phyloP scores from a whole-genome alignment of 2,329 filamentous ascomycete species.

The Nigrograna mackinnonii region DNA sequence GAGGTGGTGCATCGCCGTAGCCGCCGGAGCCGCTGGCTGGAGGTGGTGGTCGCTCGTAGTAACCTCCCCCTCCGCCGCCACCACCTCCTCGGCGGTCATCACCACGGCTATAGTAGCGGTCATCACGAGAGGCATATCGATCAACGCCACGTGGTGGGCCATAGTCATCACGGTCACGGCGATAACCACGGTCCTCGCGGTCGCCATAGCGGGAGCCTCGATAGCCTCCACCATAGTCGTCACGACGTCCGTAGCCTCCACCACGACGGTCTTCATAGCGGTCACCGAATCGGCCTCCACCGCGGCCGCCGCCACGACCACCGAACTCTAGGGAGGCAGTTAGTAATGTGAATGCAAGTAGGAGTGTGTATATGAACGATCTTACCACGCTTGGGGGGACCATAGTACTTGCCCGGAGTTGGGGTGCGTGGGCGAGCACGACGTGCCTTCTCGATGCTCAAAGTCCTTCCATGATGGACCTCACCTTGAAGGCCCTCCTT shows the following conservation, averaged over 20 bases:
- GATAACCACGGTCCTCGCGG: conserved; percentile 51
- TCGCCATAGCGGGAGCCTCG: conserved; percentile 42
- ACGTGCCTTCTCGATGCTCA: conserved; percentile 98
- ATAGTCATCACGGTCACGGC: conserved; percentile 38
- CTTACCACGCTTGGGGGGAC: conserved; percentile 95
- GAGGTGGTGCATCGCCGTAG: conserved; percentile 40
- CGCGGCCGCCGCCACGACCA: conserved; percentile 52
- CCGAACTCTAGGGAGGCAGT: conserved; percentile 44
- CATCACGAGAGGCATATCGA: conserved; percentile 44
- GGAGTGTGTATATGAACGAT: conserved; percentile 2
- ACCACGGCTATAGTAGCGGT: conserved; percentile 67
- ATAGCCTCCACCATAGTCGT: conserved; percentile 52
- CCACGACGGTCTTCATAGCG: conserved; percentile 45
- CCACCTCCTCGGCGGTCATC: conserved; percentile 60
- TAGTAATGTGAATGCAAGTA: conserved; percentile 1
- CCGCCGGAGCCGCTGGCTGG: conserved; percentile 27
- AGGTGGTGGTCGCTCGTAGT: conserved; percentile 56
- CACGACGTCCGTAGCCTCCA: conserved; percentile 46
- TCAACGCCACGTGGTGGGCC: conserved; percentile 27
- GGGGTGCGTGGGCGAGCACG: conserved; percentile 93
- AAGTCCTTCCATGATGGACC: conserved; percentile 88
- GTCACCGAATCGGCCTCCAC: conserved; percentile 51
- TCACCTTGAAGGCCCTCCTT: conserved; percentile 96
- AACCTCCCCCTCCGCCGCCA: conserved; percentile 60
- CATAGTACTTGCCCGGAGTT: conserved; percentile 98